Evolutionary conservation across 2,329 filamentous ascomycete genomes (phyloP), one percentile per base, ranked within the genome.

Genomic region (Chaetomium sp.): DNA sequence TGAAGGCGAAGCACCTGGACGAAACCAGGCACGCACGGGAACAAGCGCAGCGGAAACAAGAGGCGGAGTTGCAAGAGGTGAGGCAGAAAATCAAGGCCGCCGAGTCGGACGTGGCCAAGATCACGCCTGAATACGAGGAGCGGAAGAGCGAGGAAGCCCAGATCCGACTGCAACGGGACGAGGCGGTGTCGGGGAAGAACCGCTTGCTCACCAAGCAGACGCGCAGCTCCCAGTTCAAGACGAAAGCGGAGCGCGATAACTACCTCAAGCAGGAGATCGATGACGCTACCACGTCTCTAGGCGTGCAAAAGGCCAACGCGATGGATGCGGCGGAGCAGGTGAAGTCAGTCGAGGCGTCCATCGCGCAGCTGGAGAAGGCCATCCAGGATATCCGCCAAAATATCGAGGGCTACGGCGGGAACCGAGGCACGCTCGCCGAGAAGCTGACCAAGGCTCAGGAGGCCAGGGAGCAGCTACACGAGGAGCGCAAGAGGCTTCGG

Each of bases 131-230:
- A 23, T 96, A 92, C 74, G 89, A 88, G 60, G 81, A 86, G 65
- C 88, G 88, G 69, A 92, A 89, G 75, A 82, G 87, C 59, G 84
- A 92, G 65, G 95, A 97, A 74, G 83, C 84, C 19, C 83, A 86
- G 19, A 81, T 91, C 31, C 89, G 88, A 72, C 82, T 88, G 62
- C 87, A 90, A 65, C 82, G 98, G 12, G 90, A 93, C 55, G 83
- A 90, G 57, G 90, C 90, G 0, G 90, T 96, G 72, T 89, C 89
- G 8, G 84, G 86, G 5, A 85, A 91, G 50, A 87, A 90, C 69
- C 88, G 93, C 45, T 84, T 99, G 8, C 92, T 96, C 74, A 91
- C 91, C 58, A 99, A 99, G 76, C 94, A 99, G 78, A 92, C 90
- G 51, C 89, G 94, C 54, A 93, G 90, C 69, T 90, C 90, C 21